phyloP scores from a whole-genome alignment of 2,329 filamentous ascomycete species.

The Aspergillus ochraceoroseus region DNA sequence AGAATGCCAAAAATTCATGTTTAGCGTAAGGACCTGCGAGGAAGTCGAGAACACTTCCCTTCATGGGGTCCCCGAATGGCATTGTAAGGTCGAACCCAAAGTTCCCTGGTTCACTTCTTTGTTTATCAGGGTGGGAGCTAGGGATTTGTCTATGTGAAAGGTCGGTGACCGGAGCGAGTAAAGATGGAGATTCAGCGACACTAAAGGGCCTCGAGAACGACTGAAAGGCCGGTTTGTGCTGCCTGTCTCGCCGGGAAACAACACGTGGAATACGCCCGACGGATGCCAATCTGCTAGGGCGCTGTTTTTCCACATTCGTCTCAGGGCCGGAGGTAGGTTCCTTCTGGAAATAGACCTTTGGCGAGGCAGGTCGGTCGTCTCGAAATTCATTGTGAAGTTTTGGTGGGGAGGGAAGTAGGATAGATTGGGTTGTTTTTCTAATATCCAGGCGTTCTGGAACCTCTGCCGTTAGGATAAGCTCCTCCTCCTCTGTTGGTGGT shows the following conservation, averaged over 20 bases:
- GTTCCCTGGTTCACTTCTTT: background rate
- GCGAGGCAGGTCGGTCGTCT: slow-evolving; percentile 29
- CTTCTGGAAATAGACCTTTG: slow-evolving; percentile 37
- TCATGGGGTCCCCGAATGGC: slow-evolving; percentile 33
- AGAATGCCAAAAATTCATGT: slow-evolving; percentile 68
- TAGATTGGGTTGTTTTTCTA: slow-evolving; percentile 34
- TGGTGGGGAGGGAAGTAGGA: slow-evolving; percentile 44
- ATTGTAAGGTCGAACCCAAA: slow-evolving; percentile 27
- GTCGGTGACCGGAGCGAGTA: slow-evolving; percentile 29
- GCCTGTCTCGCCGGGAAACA: slow-evolving; percentile 59
- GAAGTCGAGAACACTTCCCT: slow-evolving; percentile 30
- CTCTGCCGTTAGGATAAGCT: slow-evolving; percentile 24
- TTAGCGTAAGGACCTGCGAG: slow-evolving; percentile 37
- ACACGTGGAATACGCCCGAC: slow-evolving; percentile 84
- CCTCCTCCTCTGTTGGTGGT: slow-evolving; percentile 36
- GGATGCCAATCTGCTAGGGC: slow-evolving; percentile 66
- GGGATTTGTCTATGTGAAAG: slow-evolving; percentile 17
- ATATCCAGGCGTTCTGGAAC: slow-evolving; percentile 30
- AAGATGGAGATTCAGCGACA: slow-evolving; percentile 42
- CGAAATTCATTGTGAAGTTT: slow-evolving; percentile 31
- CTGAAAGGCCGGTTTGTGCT: slow-evolving; percentile 63
- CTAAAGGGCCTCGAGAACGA: slow-evolving; percentile 85
- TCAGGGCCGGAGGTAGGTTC: slow-evolving; percentile 22
- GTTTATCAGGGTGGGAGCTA: background rate
- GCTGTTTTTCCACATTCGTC: slow-evolving; percentile 28